A percentile compares a stretch with the other conserved stretches of the same genome.
These are phyloP conservation scores for Nicotiana sylvestris DNA, from an alignment of 257 asterid genomes.

Conservation along the genomic window DNA sequence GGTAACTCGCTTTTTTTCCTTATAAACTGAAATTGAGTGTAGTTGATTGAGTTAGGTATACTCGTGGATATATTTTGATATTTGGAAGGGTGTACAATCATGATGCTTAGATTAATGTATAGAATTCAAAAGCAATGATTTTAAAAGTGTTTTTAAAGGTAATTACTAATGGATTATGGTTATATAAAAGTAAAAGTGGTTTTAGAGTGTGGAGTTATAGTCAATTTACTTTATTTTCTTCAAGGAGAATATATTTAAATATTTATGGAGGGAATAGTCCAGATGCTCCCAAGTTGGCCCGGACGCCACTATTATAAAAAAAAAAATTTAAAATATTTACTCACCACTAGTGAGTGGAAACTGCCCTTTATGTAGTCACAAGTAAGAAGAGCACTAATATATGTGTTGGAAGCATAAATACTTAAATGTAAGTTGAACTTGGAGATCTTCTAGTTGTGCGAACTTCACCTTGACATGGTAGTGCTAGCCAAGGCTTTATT, in stretches of 20 bases:
- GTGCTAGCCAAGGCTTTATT: neutral
- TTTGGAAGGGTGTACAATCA: neutral
- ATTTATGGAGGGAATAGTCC: too few species aligned
- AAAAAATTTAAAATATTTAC: neutral
- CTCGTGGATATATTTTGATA: neutral
- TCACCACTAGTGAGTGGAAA: neutral
- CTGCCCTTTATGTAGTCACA: neutral
- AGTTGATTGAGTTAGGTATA: neutral
- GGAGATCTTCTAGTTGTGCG: neutral
- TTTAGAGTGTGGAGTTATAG: neutral
- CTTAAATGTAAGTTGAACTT: neutral
- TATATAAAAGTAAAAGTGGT: neutral
- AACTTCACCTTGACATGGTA: neutral
- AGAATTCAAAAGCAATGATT: neutral
- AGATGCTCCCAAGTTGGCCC: too few species aligned
- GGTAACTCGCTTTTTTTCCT: constrained; percentile 33
- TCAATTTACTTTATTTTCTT: constrained; percentile 1
- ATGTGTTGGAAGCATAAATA: neutral
- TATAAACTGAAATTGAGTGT: neutral
- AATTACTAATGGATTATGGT: neutral
- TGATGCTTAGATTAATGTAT: constrained; percentile 6
- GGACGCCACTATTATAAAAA: too few species aligned
- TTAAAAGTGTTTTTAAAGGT: neutral
- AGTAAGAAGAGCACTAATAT: neutral
- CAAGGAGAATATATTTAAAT: neutral